These are phyloP conservation scores for Darksidea phi DNA, from an alignment of 495 filamentous ascomycete species.

Conservation along the genomic window DNA sequence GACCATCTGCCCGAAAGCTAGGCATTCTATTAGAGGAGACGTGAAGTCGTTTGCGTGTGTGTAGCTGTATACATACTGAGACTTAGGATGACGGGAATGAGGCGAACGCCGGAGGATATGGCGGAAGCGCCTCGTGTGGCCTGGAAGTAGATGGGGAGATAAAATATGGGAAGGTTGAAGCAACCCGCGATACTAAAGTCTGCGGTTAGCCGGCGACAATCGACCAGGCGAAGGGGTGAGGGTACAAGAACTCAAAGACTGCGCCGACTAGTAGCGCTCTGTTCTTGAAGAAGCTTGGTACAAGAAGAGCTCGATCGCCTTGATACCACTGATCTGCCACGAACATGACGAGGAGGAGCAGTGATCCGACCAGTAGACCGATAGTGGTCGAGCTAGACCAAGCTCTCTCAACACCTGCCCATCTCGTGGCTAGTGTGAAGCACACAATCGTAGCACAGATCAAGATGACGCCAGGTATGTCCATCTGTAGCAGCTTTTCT, in stretches of 20 bases:
- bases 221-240: no score
- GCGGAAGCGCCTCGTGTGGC: background rate
- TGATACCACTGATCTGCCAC: constrained; percentile 7
- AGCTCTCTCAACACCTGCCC: background rate
- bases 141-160: background rate
- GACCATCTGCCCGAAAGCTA: background rate
- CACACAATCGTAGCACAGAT: background rate
- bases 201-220: no score
- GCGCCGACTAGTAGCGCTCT: background rate
- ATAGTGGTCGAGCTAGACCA: background rate
- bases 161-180: background rate
- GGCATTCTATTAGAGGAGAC: no score
- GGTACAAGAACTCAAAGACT: no score
- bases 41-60: no score
- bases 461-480: background rate
- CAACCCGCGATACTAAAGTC: no score
- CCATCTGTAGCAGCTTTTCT: constrained; percentile 9
- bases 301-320: constrained; percentile 1
- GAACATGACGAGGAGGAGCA: background rate
- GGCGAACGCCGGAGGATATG: background rate
- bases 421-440: background rate
- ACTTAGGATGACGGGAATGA: background rate
- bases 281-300: constrained; percentile 8
- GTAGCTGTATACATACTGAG: no score
- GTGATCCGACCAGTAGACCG: background rate